Conservation (phyloP, 805 yeast genomes). For the Candida ovalis region DNA sequence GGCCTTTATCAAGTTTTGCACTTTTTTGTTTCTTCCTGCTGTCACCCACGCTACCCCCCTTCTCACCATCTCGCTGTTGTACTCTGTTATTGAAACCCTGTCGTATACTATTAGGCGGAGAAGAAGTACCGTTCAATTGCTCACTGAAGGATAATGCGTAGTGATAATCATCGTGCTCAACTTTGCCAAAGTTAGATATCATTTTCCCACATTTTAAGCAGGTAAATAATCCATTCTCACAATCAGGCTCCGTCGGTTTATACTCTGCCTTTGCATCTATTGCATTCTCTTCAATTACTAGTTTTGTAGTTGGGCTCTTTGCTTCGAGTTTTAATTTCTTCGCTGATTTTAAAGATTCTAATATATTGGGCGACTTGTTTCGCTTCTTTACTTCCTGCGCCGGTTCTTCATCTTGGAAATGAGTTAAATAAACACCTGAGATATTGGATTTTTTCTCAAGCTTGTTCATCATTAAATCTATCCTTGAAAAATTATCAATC, state of each 20-base stretch:
- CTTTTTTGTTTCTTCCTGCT: constrained; percentile 3
- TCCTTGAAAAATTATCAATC: constrained; percentile 23
- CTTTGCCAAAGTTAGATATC: constrained; percentile 4
- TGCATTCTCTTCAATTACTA: background rate
- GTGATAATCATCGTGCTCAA: constrained; percentile 29
- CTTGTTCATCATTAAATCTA: constrained; percentile 22
- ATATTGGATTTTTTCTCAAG: background rate
- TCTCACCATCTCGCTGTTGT: background rate
- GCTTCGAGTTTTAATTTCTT: background rate
- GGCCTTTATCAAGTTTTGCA: constrained; percentile 9
- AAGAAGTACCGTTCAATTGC: constrained; percentile 13
- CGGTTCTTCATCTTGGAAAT: background rate
- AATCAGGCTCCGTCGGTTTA: background rate
- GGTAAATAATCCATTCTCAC: constrained; percentile 1
- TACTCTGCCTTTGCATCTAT: background rate
- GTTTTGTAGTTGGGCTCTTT: background rate
- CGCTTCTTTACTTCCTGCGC: background rate
- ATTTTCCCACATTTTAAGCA: constrained; percentile 17
- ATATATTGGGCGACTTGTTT: constrained; percentile 1
- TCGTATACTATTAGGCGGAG: constrained; percentile 14
- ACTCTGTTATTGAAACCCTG: background rate
- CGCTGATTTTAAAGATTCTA: constrained; percentile 1
- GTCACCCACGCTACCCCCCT: background rate
- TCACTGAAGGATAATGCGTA: constrained; percentile 22
- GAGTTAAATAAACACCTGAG: background rate